Percentiles rank a stretch among this genome's conserved stretches.
Evolutionary conservation across 179 eudicot species (phyloP).

Genomic region (Vitellaria paradoxa): DNA sequence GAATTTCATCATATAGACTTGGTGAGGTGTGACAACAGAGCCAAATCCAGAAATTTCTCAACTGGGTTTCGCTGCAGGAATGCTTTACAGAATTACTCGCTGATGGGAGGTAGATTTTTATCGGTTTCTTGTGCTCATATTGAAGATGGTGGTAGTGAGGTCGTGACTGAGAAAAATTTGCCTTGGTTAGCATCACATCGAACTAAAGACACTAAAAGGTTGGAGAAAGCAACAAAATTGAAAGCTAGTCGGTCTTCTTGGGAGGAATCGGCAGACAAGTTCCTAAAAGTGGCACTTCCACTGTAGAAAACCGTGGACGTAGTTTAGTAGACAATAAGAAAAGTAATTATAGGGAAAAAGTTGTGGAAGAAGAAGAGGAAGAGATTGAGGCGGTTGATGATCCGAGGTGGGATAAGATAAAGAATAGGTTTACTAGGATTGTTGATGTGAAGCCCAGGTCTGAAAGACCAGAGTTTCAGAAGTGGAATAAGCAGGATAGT

Average conservation of each 20-base stretch:
- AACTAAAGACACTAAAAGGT: constrained; percentile 27
- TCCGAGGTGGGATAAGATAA: constrained; percentile 68
- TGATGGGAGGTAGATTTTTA: constrained; percentile 31
- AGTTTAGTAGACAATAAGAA: constrained; percentile 24
- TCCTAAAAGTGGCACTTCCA: constrained; percentile 31
- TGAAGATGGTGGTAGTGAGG: constrained; percentile 28
- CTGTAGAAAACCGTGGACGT: constrained; percentile 28
- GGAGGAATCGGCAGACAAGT: constrained; percentile 77
- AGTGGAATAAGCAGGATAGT: constrained; percentile 56
- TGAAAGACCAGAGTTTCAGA: constrained; percentile 40
- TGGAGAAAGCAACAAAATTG: constrained; percentile 19
- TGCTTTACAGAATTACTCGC: constrained; percentile 20
- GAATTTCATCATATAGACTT: constrained; percentile 15
- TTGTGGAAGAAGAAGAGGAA: constrained; percentile 29
- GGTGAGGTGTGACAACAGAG: not conserved
- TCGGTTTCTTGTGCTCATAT: constrained; percentile 28
- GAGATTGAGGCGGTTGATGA: constrained; percentile 34
- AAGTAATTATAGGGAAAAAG: constrained; percentile 7
- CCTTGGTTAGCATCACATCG: constrained; percentile 62
- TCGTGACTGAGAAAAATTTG: constrained; percentile 29
- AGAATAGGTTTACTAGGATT: constrained; percentile 36
- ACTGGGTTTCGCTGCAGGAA: constrained; percentile 27
- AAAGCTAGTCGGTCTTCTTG: constrained; percentile 55
- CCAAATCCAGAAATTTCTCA: constrained; percentile 16
- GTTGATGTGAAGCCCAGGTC: constrained; percentile 34